Evolutionary conservation across 352 stramenopile species (phyloP), one percentile per base, ranked within the genome.

Genomic region (Pythium dissimile): DNA sequence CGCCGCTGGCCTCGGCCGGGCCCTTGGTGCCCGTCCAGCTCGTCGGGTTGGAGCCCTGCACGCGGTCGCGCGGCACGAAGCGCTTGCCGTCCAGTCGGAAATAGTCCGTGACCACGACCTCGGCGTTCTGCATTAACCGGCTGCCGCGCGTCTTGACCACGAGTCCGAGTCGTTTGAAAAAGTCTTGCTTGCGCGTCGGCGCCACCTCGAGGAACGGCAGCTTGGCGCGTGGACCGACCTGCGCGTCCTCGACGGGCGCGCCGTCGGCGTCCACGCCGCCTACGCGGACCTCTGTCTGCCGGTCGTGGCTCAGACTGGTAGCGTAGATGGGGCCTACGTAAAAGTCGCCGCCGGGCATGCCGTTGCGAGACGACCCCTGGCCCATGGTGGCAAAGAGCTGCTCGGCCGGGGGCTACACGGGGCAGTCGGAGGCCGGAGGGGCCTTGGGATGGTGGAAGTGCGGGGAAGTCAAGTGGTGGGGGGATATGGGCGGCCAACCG

Each of bases 291-390:
- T 94, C 82, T 11, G 84, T 94, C 68, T 92, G 81, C 20, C 84
- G 82, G 61, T 94, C 84, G 62, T 94, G 81, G 52, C 84, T 94
- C 39, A 94, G 67, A 38, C 79, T 90, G 32, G 82, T 92, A 10
- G 82, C 84, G 80, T 92, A 91, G 56, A 89, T 88, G 9, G 81
- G 84, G 7, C 80, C 80, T 15, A 88, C 77, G 62, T 92, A 92
- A 47, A 90, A 94, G 60, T 92, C 83, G 13, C 76, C 82, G 46
- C 79, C 72, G 46, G 76, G 76, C 41, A 88, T 69, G 38, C 76
- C 73, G 45, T 75, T 89, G 41, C 71, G 73, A 27, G 81, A 88
- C 48, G 59, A 67, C 45, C 66, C 67, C 67, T 91, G 81, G 13
- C 81, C 81, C 81, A 91, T 91, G 30, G 20, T 55, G 41, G 32